phyloP scores from a whole-genome alignment of 1,139 yeast genomes.

The Zygoascus hellenicus region DNA sequence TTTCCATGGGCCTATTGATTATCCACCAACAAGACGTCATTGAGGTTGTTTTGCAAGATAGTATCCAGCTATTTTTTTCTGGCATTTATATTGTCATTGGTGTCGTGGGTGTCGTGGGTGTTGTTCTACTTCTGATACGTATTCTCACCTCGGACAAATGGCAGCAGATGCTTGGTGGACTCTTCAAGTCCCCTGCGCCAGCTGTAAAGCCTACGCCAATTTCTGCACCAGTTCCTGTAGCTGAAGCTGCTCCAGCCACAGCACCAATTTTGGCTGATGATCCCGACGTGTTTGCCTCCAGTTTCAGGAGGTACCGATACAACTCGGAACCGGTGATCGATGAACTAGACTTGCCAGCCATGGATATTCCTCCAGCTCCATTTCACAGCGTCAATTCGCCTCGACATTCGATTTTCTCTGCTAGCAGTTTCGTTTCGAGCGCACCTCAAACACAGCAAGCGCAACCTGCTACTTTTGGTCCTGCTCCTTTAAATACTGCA shows the following conservation, averaged over 20 bases:
- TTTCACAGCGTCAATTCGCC: neutral
- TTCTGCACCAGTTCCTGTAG: neutral
- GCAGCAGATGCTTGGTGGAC: neutral
- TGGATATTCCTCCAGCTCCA: neutral
- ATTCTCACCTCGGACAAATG: conserved; percentile 11
- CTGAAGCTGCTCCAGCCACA: neutral
- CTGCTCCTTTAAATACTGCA: no score
- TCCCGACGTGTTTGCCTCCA: no score
- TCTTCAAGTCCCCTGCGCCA: neutral
- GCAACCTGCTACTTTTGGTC: no score
- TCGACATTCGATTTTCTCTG: neutral
- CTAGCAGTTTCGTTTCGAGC: neutral
- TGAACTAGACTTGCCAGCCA: neutral
- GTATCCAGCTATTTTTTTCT: conserved; percentile 19
- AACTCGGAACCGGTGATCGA: neutral
- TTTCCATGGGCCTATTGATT: conserved; percentile 21
- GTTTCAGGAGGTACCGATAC: neutral
- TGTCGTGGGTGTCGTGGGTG: conserved; percentile 14
- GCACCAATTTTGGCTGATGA: neutral
- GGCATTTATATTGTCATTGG: conserved; percentile 15
- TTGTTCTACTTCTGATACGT: conserved; percentile 13
- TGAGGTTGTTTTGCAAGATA: conserved; percentile 20
- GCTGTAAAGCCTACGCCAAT: neutral
- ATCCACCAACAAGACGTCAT: conserved; percentile 23
- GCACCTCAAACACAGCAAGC: no score